Evolutionary conservation across 192 early-diverging fungal species (phyloP), one percentile per base, ranked within the genome.

Genomic region (Umbelopsis sp.): DNA sequence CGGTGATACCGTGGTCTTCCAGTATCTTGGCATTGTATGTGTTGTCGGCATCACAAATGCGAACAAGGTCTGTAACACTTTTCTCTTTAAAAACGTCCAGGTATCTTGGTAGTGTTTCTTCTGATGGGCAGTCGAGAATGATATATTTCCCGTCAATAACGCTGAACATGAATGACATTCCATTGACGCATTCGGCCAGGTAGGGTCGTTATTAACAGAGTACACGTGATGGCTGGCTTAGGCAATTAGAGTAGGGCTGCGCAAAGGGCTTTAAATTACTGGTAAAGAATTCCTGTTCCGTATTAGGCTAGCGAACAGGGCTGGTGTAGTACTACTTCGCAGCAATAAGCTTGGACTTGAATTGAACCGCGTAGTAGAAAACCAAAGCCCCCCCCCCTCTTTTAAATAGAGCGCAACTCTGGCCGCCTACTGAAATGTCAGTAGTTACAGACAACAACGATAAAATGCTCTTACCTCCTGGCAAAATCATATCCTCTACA

Each of bases 51-150:
- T 91, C 90, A 67, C 91, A 92, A 22, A 92, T 88, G 20, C 91
- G 84, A 0, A 92, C 90, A 11, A 92, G 75, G 66, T 90, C 86
- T 21, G 83, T 85, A 18, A 92, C 91, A 52, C 81, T 72, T 49
- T 85, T 71, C 20, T 76, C 71, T 52, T 76, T 83, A 49, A 79
- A 69, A 25, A 82, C 76, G 8, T 84, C 79, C 11, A 91, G 67
- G 71, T 91, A 91, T 20, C 74, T 74, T 0, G 75, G 70, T 15
- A 93, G 64, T 10, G 84, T 90, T 1, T 76, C 67, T 37, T 84
- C 80, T 9, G 88, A 87, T 3, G 91, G 91, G 44, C 89, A 91
- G 74, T 93, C 91, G 53, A 93, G 82, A 75, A 93, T 86, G 49
- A 93, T 71, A 75, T 92, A 93, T 18, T 52, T 64, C 45, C 70